Evolutionary conservation across 23 red algal species (phyloP), one percentile per base, ranked within the genome.

Genomic region (Gracilaria caudata): DNA sequence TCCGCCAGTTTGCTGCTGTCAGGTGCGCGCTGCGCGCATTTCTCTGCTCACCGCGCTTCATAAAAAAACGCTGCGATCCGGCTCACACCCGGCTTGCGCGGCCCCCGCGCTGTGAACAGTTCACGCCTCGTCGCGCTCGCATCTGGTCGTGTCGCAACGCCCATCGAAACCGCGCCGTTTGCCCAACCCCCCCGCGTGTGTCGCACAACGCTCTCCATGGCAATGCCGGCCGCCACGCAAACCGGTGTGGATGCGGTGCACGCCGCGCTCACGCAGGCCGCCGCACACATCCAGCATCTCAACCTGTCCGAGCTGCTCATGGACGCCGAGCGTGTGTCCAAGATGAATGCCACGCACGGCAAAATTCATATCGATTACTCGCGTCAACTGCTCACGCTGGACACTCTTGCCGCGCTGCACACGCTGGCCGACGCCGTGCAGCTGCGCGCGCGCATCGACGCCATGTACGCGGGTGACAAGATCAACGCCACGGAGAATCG

Each of bases 401-500:
- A 91, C 59, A 84, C 92, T 6, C 60, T 93, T 26, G 46, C 53
- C 28, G 6, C 73, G n/a, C 84, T 98, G 26, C 63, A 94, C 21
- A 24, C 56, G 0, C 78, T 98, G 43, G 92, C 96, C 4, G 57
- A 68, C 38, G 80, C 66, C 51, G 54, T 58, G 0, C 9, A 78
- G 25, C 65, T 98, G 10, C 71, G 49, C 40, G 75, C 41, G 14
- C 86, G 89, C 26, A 93, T 96, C 36, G 55, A 80, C 7, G 86
- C 85, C 71, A 99, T 99, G 97, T 87, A 88, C 24, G 78, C 83
- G 32, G 97, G 93, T 37, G 87, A 96, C 44, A 65, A 72, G 35
- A 99, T 99, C 86, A 99, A 99, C 68, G 9, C 71, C 25, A 99
- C 97, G 0, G 97, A 99, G 44, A 68, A 81, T n/a, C 86, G 97